Percentiles rank a stretch among this genome's conserved stretches.
These are phyloP conservation scores for Brettanomyces custersianus DNA, from an alignment of 805 yeast genomes.

Conservation along the genomic window DNA sequence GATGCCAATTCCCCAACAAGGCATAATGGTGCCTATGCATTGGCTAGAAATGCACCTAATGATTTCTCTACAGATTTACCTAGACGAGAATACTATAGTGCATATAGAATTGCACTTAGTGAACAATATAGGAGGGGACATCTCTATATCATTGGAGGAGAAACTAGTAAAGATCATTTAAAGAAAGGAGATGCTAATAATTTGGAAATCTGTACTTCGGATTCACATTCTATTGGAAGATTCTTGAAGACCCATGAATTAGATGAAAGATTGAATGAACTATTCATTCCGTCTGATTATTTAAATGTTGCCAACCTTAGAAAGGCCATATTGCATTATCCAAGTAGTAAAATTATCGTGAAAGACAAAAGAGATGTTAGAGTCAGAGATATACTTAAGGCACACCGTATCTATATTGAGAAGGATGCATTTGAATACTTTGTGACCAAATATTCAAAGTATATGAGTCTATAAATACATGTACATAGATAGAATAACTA, in stretches of 20 bases:
- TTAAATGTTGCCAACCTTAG: conserved; percentile 42
- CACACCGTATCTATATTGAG: conserved; percentile 69
- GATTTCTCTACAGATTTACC: conserved; percentile 80
- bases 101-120: conserved; percentile 76
- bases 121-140: conserved; percentile 70
- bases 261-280: conserved; percentile 37
- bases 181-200: conserved; percentile 18
- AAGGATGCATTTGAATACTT: conserved; percentile 61
- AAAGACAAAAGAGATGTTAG: conserved; percentile 69
- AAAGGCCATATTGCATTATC: conserved; percentile 43
- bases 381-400: conserved; percentile 76
- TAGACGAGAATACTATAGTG: conserved; percentile 59
- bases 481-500: not conserved
- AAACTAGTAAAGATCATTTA: conserved; percentile 6
- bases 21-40: conserved; percentile 82
- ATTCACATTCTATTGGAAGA: conserved; percentile 20
- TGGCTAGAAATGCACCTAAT: conserved; percentile 84
- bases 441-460: conserved; percentile 15
- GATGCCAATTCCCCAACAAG: conserved; percentile 92
- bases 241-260: conserved; percentile 42
- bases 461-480: not conserved
- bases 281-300: conserved; percentile 56
- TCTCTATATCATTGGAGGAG: conserved; percentile 59
- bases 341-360: conserved; percentile 47
- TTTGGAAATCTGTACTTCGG: conserved; percentile 21